Conservation (phyloP, 306 rosid species). For the Trifolium dubium region DNA sequence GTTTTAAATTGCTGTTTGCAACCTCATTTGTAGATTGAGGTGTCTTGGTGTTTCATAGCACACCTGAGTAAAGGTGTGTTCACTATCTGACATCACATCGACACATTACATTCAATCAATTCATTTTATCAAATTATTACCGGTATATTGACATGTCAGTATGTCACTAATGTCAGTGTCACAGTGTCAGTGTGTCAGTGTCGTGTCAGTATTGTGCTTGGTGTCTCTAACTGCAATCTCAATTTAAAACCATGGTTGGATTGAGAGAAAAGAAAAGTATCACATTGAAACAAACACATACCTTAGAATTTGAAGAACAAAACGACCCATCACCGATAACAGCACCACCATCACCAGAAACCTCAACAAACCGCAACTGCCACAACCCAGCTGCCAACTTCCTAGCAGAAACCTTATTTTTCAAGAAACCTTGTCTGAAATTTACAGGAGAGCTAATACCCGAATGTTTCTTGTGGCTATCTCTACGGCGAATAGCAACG, state of each 20-base stretch:
- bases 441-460: slow-evolving; percentile 20
- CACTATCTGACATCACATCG: no score
- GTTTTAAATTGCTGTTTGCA: background rate
- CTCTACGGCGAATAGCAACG: slow-evolving; percentile 14
- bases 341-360: slow-evolving; percentile 31
- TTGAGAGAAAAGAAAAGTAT: background rate
- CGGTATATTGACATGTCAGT: background rate
- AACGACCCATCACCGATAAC: slow-evolving; percentile 4
- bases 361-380: slow-evolving; percentile 46
- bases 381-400: slow-evolving; percentile 72
- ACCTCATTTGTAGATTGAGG: no score
- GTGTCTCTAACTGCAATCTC: background rate
- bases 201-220: no score
- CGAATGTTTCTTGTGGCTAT: slow-evolving; percentile 9
- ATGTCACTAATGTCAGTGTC: no score
- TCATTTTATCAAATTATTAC: no score
- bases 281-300: background rate
- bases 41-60: no score
- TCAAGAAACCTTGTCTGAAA: slow-evolving; percentile 3
- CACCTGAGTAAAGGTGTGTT: no score
- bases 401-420: slow-evolving; percentile 53
- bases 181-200: background rate
- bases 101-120: background rate
- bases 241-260: background rate
- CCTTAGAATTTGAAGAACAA: slow-evolving; percentile 37